Evolutionary conservation across 2,329 filamentous ascomycete species (phyloP).

Genomic region (Monilinia polystroma): DNA sequence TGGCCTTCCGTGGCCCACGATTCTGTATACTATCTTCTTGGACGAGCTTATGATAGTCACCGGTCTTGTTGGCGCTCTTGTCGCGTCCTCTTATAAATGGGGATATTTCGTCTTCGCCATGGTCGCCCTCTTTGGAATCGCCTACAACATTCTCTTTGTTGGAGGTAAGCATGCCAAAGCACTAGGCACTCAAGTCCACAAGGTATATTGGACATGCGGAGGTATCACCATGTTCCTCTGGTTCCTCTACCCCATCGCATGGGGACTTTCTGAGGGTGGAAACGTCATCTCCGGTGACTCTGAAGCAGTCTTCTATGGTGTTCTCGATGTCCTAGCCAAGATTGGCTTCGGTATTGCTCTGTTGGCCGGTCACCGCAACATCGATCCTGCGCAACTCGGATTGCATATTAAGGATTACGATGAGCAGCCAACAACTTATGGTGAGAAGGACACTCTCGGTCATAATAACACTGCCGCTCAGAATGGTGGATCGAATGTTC

Average conservation of each 20-base stretch:
- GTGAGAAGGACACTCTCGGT: not conserved
- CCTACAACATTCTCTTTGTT: constrained; percentile 58
- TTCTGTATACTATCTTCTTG: constrained; percentile 60
- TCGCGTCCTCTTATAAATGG: constrained; percentile 64
- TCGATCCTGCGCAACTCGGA: constrained; percentile 43
- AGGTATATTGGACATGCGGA: constrained; percentile 56
- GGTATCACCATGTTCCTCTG: constrained; percentile 59
- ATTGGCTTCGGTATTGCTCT: constrained; percentile 61
- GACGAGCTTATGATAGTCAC: constrained; percentile 68
- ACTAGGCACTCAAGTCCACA: constrained; percentile 54
- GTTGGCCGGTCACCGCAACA: constrained; percentile 60
- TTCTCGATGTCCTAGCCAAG: constrained; percentile 65
- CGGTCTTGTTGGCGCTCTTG: constrained; percentile 64
- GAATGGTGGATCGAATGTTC: not conserved
- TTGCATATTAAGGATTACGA: constrained; percentile 19
- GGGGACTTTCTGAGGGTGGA: constrained; percentile 63
- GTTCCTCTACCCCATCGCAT: constrained; percentile 64
- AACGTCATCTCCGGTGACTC: constrained; percentile 65
- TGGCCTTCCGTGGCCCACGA: constrained; percentile 63
- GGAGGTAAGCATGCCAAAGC: constrained; percentile 55
- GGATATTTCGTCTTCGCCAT: constrained; percentile 61
- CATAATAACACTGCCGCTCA: not conserved
- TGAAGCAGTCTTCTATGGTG: constrained; percentile 66
- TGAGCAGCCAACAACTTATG: not conserved
- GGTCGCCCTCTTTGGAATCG: constrained; percentile 56